Evolutionary conservation across 176 grass and related monocot species (phyloP).

Genomic region (Triticum turgidum): DNA sequence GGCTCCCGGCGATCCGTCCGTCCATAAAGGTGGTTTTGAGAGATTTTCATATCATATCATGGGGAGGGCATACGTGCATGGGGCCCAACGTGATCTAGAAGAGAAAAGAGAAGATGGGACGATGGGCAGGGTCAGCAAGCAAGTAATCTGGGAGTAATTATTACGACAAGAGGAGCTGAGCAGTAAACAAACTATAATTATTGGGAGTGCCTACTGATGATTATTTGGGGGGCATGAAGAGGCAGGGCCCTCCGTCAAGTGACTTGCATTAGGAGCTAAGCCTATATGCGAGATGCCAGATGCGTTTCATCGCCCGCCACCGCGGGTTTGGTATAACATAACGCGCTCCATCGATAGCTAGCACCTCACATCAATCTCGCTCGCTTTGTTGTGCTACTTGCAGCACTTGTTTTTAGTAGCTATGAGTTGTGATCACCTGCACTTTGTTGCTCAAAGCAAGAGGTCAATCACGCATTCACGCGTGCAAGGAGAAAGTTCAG

Average conservation of each 20-base stretch:
- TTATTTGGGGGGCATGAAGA: background rate
- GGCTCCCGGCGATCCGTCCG: background rate
- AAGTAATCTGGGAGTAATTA: conserved; percentile 26
- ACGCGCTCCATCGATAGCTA: background rate
- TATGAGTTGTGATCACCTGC: no score
- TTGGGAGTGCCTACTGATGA: background rate
- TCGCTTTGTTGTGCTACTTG: no score
- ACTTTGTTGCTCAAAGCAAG: no score
- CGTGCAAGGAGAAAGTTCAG: no score
- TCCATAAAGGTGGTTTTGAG: conserved; percentile 3
- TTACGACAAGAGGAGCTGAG: background rate
- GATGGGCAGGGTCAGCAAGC: conserved; percentile 21
- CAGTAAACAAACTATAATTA: background rate
- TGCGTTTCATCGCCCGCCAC: conserved; percentile 40
- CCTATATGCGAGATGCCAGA: conserved; percentile 44
- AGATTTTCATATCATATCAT: background rate
- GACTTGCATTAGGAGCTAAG: conserved; percentile 53
- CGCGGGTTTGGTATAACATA: conserved; percentile 46
- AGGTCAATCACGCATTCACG: no score
- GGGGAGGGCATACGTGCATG: conserved; percentile 19
- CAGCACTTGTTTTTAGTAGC: no score
- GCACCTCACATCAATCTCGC: background rate
- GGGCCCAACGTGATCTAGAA: conserved; percentile 40
- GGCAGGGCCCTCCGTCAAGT: conserved; percentile 37
- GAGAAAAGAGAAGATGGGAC: background rate